Base-by-base conservation (phyloP, 2,329 filamentous ascomycete species). In the Chrysosporium keratinophilum region DNA sequence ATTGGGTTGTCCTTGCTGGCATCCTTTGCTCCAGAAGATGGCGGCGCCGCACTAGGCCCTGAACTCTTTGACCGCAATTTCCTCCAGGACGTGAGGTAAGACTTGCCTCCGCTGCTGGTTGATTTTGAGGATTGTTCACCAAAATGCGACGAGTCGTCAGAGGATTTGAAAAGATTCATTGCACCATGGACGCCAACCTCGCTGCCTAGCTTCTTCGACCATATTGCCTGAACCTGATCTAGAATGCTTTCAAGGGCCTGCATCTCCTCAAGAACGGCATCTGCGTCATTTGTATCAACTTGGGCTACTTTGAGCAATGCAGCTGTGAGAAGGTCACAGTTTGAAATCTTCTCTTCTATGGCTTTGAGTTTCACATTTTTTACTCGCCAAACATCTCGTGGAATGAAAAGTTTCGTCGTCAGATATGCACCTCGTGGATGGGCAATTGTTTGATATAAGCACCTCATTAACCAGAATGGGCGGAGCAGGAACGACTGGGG, bases 391-490 rank as follows among this genome's bases (percentile, higher is more conserved):
- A 93, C 88, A 65, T 97, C 90, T 50, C 87, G 81, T 5, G 93
- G 90, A 4, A 98, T 80, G 65, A 98, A 98, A 0, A 98, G 78
- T 62, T 89, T 90, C 19, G 84, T 91, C 51, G 90, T 95, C 17
- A 98, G 66, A 65, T 96, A 98, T 14, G 90, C 93, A 37, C 93
- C 93, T 20, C 88, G 83, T 1, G 91, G 88, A 64, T 98, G 91
- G 15, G 84, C 85, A 43, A 98, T 81, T 0, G 90, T 95, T 67
- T 96, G 88, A 65, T 93, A 95, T 23, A 98, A 77, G 57, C 87
- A 90, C 52, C 93, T 83, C 88, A 98, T 95, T 43, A 98, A 76
- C 93, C 93, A 98, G 69, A 96, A 98, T 1, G 93, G 94, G 17
- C 93, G 83, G n/a, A 97, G 77, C 63, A 96, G 78, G 56, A 85